A percentile compares a stretch with the other conserved stretches of the same genome.
These are phyloP conservation scores for Dillenia suffruticosa DNA, from an alignment of 164 flowering plant genomes.

Conservation along the genomic window DNA sequence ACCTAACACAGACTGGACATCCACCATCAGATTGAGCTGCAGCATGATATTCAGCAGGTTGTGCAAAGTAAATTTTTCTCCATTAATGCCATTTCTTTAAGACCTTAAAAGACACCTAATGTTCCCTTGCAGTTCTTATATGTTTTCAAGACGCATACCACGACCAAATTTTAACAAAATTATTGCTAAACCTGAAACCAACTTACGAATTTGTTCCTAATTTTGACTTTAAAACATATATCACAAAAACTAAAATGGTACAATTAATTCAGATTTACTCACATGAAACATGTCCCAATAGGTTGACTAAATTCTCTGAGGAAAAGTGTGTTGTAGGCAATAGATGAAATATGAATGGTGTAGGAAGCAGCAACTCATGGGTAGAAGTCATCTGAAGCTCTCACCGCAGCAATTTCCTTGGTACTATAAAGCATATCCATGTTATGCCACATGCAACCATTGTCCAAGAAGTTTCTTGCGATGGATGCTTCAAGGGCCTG, in stretches of 20 bases:
- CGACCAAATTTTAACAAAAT: neutral
- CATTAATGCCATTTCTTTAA: neutral
- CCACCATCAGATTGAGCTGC: constrained; percentile 92
- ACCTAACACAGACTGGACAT: constrained; percentile 94
- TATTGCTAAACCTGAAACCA: too few relatives aligned
- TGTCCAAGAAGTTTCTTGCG: constrained; percentile 71
- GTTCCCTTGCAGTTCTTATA: neutral
- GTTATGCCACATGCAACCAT: constrained; percentile 91
- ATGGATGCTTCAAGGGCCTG: constrained; percentile 96
- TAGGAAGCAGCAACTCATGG: constrained; percentile 95
- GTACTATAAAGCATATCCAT: constrained; percentile 86
- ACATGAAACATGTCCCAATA: constrained; percentile 99
- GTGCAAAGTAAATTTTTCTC: constrained; percentile 36
- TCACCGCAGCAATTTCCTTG: constrained; percentile 79
- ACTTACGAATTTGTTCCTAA: too few relatives aligned
- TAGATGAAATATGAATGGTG: constrained; percentile 92
- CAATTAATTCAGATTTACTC: constrained; percentile 14
- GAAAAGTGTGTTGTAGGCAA: constrained; percentile 88
- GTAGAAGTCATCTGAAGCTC: constrained; percentile 96
- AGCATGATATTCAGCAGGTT: constrained; percentile 94
- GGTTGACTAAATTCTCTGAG: constrained; percentile 97
- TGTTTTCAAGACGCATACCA: neutral
- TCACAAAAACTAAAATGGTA: too few relatives aligned
- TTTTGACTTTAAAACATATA: too few relatives aligned
- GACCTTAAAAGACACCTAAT: neutral